Evolutionary conservation across 2,329 filamentous ascomycete genomes (phyloP), one percentile per base, ranked within the genome.

Genomic region (Aureobasidium leucospermi): DNA sequence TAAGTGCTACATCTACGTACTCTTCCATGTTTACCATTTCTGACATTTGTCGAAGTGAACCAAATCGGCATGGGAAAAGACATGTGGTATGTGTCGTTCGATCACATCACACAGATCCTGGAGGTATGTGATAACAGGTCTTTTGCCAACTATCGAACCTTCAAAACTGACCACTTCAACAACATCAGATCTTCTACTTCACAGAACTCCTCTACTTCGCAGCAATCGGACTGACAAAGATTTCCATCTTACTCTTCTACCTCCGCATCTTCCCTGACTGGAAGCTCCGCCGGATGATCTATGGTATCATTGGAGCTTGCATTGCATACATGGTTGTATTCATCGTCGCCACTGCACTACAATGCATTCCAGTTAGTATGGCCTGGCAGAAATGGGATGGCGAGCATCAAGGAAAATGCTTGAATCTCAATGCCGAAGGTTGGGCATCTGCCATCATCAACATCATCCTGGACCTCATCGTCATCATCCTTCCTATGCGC

Each of bases 231-330:
- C 64, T 72, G 46, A 71, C 67, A 59, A 73, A 73, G 60, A 63
- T 68, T 6, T 69, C 70, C 3, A 68, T 73, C 28, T 62, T 70
- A 7, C 66, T 67, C 28, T 66, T 71, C 7, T 72, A 73, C 61
- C 66, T 70, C 38, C 69, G 71, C 38, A 68, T 73, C 41, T 75
- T 73, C 55, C 65, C 65, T 16, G 60, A 71, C 9, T 60, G 63
- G 16, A 64, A 63, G 34, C 71, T 73, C 52, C 67, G 68, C 29
- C 63, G 65, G 15, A 63, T 63, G 11, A 68, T 66, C 51, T 66
- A 67, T 32, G 59, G 58, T 9, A 62, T 68, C 52, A 68, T 69
- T 38, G 58, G 51, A 16, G 64, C 66, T 62, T 63, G 70, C 19
- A 39, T 66, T 7, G 10, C 51, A 3, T 67, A 57, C 15, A 55